These are phyloP conservation scores for Pharnaceum exiguum DNA, from an alignment of 148 eudicot genomes.

Conservation along the genomic window DNA sequence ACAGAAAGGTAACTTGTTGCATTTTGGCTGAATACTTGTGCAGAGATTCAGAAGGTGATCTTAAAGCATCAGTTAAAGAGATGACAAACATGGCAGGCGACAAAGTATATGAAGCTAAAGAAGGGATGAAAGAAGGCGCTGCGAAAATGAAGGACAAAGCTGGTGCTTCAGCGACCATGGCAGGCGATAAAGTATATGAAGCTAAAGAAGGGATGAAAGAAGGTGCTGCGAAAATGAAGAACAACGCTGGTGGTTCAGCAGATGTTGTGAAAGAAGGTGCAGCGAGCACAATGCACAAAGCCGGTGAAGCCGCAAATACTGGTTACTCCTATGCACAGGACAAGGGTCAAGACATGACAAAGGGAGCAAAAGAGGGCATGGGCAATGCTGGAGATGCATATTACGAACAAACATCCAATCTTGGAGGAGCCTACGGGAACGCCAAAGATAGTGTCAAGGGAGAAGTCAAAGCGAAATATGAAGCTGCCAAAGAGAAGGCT, in stretches of 20 bases:
- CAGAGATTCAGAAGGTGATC: too few relatives aligned
- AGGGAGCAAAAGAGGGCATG: too few relatives aligned
- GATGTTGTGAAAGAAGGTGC: constrained; percentile 7
- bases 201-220: constrained; percentile 4
- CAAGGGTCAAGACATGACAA: too few relatives aligned
- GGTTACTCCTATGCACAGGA: too few relatives aligned
- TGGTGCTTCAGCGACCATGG: neutral
- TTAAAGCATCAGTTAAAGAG: too few relatives aligned
- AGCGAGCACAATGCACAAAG: neutral
- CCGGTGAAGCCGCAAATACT: too few relatives aligned
- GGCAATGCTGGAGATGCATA: too few relatives aligned
- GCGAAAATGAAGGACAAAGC: neutral
- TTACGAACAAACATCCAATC: neutral
- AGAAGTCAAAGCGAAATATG: constrained; percentile 33
- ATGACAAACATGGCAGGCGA: too few relatives aligned
- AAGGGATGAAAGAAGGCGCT: constrained; percentile 8
- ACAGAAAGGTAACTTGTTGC: too few relatives aligned
- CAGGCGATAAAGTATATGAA: constrained; percentile 8
- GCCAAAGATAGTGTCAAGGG: constrained; percentile 20
- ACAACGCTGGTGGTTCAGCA: neutral
- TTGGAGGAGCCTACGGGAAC: constrained; percentile 15
- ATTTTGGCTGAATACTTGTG: too few relatives aligned
- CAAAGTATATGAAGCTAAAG: constrained; percentile 2
- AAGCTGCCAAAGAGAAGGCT: constrained; percentile 50
- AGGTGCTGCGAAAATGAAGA: neutral